Base-by-base conservation (phyloP, 768 basidiomycete genomes). In the Lentinula detonsa region DNA sequence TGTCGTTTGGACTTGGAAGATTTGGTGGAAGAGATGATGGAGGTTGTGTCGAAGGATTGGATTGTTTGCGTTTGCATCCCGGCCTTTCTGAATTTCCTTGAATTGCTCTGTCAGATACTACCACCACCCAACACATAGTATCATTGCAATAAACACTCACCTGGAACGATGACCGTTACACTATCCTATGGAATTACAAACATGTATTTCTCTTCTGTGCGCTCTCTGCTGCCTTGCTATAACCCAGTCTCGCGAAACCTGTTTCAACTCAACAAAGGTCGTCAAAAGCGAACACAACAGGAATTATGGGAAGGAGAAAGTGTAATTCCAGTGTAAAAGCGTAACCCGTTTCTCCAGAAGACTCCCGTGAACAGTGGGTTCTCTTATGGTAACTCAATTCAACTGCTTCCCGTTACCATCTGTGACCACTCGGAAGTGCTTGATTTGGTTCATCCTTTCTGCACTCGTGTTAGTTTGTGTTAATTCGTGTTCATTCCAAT, bases 21-120 rank as follows among this genome's bases (percentile, higher is more conserved):
- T 11, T 37, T 54, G 53, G 53, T 39, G n/a, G 53, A 54, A n/a
- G 53, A 54, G 16, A 54, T 54, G 35, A 54, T 54, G 33, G 53
- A 54, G 35, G 53, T 21, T 13, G 33, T 39, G 53, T 54, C 53
- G 37, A 37, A 37, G 9, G 37, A 40, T 54, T 34, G 34, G 15
- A 23, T 13, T 54, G 53, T 37, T 54, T 54, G 53, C n/a, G 21
- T 16, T 52, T 48, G 46, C 9, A 9, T 23, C 21, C 16, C 8
- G 21, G 46, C n/a, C 9, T 16, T 23, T 3, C 21, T n/a, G 15
- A 21, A 10, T 8, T 46, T 16, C 21, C 18, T 43, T 23, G 16
- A 23, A 43, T 43, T 16, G 2, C 46, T 43, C 37, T 48, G 46
- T 48, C 46, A 48, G 46, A 21, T 23, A 48, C 46, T 8, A 48